Evolutionary conservation across 2,329 filamentous ascomycete species (phyloP).

Genomic region (Stagonosporopsis chrysanthemi): DNA sequence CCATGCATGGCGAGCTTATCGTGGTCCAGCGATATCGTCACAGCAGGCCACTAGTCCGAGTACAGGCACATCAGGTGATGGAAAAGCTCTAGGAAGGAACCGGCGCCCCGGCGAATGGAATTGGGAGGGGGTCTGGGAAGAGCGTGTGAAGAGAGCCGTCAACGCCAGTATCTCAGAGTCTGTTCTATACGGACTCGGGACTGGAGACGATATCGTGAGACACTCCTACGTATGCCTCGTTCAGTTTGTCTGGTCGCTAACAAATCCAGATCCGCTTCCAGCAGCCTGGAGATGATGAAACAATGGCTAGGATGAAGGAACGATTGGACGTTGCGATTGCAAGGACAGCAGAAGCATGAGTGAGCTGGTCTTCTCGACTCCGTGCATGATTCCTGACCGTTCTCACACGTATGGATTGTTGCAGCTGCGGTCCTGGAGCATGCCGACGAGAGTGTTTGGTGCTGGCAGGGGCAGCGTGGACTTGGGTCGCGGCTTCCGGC

Average conservation of each 20-base stretch:
- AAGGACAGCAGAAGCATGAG: constrained; percentile 26
- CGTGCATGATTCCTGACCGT: neutral
- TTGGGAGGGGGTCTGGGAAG: constrained; percentile 97
- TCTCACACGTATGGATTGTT: neutral
- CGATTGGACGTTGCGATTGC: constrained; percentile 33
- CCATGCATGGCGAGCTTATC: constrained; percentile 87
- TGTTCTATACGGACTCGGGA: constrained; percentile 74
- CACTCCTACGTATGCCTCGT: no score
- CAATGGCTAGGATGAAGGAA: constrained; percentile 41
- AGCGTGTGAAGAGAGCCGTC: constrained; percentile 81
- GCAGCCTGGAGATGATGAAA: constrained; percentile 43
- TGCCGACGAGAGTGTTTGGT: neutral
- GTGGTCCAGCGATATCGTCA: constrained; percentile 52
- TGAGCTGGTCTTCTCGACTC: neutral
- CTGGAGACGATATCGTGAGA: constrained; percentile 74
- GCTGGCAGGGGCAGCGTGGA: neutral
- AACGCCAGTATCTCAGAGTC: constrained; percentile 79
- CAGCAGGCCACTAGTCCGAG: constrained; percentile 40
- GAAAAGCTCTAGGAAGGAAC: constrained; percentile 54
- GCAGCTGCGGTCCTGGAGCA: neutral
- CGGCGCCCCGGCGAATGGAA: constrained; percentile 87
- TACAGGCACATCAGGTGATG: constrained; percentile 22
- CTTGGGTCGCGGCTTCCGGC: neutral
- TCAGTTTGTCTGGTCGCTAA: neutral
- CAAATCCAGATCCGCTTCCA: constrained; percentile 48